These are phyloP conservation scores for Geoglossum glabrum DNA, from an alignment of 495 filamentous ascomycete genomes.

Conservation along the genomic window DNA sequence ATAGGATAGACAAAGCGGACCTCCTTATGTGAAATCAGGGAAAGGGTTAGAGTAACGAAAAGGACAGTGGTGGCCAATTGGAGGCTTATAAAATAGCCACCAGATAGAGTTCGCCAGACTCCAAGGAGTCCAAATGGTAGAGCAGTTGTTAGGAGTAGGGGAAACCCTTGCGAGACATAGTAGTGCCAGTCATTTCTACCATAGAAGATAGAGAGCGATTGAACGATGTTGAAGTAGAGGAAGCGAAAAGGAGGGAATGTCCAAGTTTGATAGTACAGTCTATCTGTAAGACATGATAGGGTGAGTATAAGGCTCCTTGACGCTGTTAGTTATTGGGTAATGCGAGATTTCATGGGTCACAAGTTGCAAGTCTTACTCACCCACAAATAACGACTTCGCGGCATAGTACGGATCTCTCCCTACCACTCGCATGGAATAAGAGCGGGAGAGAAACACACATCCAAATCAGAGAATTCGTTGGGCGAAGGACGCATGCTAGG, in stretches of 20 bases:
- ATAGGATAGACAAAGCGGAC: conserved; percentile 93
- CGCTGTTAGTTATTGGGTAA: background rate
- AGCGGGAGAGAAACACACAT: conserved; percentile 29
- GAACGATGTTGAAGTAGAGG: conserved; percentile 78
- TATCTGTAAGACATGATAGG: conserved; percentile 48
- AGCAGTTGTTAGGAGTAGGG: conserved; percentile 66
- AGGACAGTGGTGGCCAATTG: conserved; percentile 36
- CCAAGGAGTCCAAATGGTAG: conserved; percentile 55
- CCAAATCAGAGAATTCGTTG: conserved; percentile 85
- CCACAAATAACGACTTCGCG: conserved; percentile 50
- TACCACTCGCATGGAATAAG: conserved; percentile 22
- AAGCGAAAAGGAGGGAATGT: conserved; percentile 79
- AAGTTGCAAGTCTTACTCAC: conserved; percentile 18
- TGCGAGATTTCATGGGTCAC: background rate
- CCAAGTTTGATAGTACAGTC: conserved; percentile 69
- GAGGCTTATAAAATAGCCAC: conserved; percentile 1
- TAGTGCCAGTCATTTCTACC: conserved; percentile 85
- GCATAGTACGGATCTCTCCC: conserved; percentile 31
- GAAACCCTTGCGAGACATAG: conserved; percentile 76
- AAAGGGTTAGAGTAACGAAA: conserved; percentile 41
- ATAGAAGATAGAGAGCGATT: conserved; percentile 78
- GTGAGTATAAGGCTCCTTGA: conserved; percentile 33
- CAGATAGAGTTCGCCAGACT: conserved; percentile 25
- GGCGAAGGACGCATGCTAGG: conserved; percentile 67
- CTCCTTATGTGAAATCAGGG: conserved; percentile 84